phyloP scores from a whole-genome alignment of 2,329 filamentous ascomycete genomes.

The Myriosclerotinia duriaeana region DNA sequence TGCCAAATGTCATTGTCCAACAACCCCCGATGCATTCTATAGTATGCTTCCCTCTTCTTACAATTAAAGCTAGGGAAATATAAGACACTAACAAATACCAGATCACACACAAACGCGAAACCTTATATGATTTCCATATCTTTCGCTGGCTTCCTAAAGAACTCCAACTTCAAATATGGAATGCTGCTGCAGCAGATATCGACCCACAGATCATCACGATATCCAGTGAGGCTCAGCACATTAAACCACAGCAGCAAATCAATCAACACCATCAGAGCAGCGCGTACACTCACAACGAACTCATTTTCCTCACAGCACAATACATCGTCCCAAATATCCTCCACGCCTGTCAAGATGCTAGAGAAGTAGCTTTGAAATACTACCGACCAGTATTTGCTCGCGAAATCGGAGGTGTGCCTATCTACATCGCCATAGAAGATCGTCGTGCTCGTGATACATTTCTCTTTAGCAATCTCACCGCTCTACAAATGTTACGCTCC shows the following conservation, averaged over 20 bases:
- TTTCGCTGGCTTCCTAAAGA: constrained; percentile 5
- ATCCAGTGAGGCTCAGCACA: not conserved
- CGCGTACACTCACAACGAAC: not conserved
- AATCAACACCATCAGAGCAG: not conserved
- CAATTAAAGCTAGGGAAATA: not conserved
- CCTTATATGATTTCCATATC: not conserved
- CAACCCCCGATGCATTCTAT: not conserved
- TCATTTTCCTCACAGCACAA: not conserved
- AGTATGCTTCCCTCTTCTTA: not conserved
- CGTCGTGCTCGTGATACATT: not conserved
- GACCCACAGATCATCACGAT: constrained; percentile 7
- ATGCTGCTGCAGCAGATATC: not conserved
- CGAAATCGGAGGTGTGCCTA: not conserved
- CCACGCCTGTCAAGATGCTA: not conserved
- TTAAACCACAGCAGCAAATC: not conserved
- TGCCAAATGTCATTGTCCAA: not conserved
- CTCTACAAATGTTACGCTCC: not conserved
- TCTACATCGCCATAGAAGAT: not conserved
- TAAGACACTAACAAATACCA: not conserved
- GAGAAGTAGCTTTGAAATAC: constrained; percentile 4
- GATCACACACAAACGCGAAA: not conserved
- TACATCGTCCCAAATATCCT: not conserved
- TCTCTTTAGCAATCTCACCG: not conserved
- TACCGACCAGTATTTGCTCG: not conserved
- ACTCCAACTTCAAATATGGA: constrained; percentile 6